Evolutionary conservation across 2,329 filamentous ascomycete species (phyloP).

Genomic region (Aureobasidium uvarum): DNA sequence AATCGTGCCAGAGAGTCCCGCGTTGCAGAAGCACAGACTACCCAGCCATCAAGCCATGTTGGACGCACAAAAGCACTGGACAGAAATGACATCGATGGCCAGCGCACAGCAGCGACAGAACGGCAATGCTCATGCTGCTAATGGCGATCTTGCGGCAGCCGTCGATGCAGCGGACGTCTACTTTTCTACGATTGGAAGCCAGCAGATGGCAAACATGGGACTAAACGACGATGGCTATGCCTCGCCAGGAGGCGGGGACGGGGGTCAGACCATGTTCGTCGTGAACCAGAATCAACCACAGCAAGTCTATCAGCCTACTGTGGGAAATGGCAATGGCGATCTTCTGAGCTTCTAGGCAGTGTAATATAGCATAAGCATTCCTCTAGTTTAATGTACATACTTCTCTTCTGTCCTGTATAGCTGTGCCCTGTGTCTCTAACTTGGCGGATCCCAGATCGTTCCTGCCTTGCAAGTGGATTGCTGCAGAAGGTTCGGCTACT

Average conservation of each 20-base stretch:
- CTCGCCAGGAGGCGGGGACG: slow-evolving; percentile 31
- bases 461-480: not conserved
- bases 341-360: slow-evolving; percentile 37
- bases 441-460: not conserved
- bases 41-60: slow-evolving; percentile 55
- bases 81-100: slow-evolving; percentile 18
- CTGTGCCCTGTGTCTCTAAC: not conserved
- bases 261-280: slow-evolving; percentile 57
- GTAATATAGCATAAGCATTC: slow-evolving; percentile 4
- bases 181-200: slow-evolving; percentile 73
- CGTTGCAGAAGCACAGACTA: slow-evolving; percentile 71
- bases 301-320: slow-evolving; percentile 70
- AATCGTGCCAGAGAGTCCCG: slow-evolving; percentile 76
- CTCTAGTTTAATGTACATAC: slow-evolving; percentile 12
- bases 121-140: slow-evolving; percentile 30
- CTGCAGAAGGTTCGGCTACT: not conserved
- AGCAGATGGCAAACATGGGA: slow-evolving; percentile 70
- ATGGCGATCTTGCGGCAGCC: slow-evolving; percentile 62
- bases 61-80: slow-evolving; percentile 34
- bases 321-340: slow-evolving; percentile 46
- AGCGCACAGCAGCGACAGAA: slow-evolving; percentile 31
- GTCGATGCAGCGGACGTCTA: slow-evolving; percentile 86
- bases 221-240: slow-evolving; percentile 53
- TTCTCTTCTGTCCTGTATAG: not conserved
- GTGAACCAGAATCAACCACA: slow-evolving; percentile 81